Conservation (phyloP, 1,139 yeast genomes). For the Scheffersomyces cryptocercus region DNA sequence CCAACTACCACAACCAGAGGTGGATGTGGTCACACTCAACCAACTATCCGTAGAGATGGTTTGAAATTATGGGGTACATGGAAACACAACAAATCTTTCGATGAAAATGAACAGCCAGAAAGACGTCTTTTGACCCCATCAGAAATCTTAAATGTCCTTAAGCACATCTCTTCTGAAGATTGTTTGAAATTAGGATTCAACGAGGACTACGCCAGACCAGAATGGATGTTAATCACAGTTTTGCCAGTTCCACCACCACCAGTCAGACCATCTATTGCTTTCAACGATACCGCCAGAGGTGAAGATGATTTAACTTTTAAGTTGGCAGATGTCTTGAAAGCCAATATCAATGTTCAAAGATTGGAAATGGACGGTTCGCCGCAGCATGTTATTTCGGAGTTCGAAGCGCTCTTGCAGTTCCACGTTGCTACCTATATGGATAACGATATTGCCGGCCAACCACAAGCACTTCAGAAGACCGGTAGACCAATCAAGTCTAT, state of each 20-base stretch:
- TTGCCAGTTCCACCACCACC: slow-evolving; percentile 99
- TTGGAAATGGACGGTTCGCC: slow-evolving; percentile 99
- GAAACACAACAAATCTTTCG: slow-evolving; percentile 80
- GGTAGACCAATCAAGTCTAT: slow-evolving; percentile 98
- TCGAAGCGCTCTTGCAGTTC: slow-evolving; percentile 91
- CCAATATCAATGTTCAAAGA: slow-evolving; percentile 93
- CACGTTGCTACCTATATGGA: slow-evolving; percentile 99
- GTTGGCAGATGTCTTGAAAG: slow-evolving; percentile 94
- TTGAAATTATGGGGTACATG: slow-evolving; percentile 95
- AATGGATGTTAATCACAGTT: slow-evolving; percentile 96
- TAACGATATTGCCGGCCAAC: slow-evolving; percentile 99
- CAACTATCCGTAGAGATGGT: slow-evolving; percentile 94
- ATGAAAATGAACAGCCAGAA: slow-evolving; percentile 89
- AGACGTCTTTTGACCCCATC: slow-evolving; percentile 85
- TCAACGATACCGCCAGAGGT: slow-evolving; percentile 98
- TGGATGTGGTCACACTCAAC: slow-evolving; percentile 98
- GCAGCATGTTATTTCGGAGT: slow-evolving; percentile 95
- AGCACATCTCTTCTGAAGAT: slow-evolving; percentile 86
- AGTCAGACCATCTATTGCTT: slow-evolving; percentile 97
- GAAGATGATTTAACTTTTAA: slow-evolving; percentile 99
- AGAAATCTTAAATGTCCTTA: slow-evolving; percentile 88
- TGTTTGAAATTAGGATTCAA: slow-evolving; percentile 82
- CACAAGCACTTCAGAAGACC: slow-evolving; percentile 97
- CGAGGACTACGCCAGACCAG: slow-evolving; percentile 97
- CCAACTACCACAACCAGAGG: slow-evolving; percentile 65